Percentiles rank a stretch among this genome's conserved stretches.
Evolutionary conservation across 1,284 basidiomycete genomes (phyloP).

Genomic region (Ustilago loliicola): DNA sequence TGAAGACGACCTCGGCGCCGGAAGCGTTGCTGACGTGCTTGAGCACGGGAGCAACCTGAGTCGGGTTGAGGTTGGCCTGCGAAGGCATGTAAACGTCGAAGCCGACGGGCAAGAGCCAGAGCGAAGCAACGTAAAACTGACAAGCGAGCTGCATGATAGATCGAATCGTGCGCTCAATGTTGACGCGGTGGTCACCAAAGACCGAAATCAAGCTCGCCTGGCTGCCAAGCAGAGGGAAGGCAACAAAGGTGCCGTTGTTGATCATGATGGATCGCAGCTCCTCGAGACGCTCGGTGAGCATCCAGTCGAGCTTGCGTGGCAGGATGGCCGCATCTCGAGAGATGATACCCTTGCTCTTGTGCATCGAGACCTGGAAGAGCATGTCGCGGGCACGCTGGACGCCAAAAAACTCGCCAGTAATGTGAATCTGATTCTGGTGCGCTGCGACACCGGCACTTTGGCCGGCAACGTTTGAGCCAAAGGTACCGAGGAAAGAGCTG

Average conservation of each 20-base stretch:
- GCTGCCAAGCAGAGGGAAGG: constrained; percentile 90
- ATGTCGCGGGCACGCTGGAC: constrained; percentile 95
- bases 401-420: constrained; percentile 96
- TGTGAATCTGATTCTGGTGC: constrained; percentile 86
- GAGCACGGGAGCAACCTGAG: constrained; percentile 85
- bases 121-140: constrained; percentile 93
- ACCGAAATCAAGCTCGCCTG: constrained; percentile 92
- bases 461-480: constrained; percentile 72
- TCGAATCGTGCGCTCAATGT: constrained; percentile 93
- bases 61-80: constrained; percentile 80
- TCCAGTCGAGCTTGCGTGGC: constrained; percentile 97
- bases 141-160: constrained; percentile 96
- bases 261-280: constrained; percentile 92
- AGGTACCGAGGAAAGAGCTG: constrained; percentile 86
- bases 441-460: constrained; percentile 71
- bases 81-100: constrained; percentile 92
- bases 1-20: constrained; percentile 95
- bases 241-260: constrained; percentile 95
- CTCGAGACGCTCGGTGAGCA: constrained; percentile 91
- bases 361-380: constrained; percentile 86
- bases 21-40: constrained; percentile 88
- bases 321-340: constrained; percentile 93
- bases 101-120: constrained; percentile 93
- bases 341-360: constrained; percentile 91
- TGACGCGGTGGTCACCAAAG: constrained; percentile 92